These are phyloP conservation scores for Sclerotinia borealis DNA, from an alignment of 2,329 filamentous ascomycete genomes.

Conservation along the genomic window DNA sequence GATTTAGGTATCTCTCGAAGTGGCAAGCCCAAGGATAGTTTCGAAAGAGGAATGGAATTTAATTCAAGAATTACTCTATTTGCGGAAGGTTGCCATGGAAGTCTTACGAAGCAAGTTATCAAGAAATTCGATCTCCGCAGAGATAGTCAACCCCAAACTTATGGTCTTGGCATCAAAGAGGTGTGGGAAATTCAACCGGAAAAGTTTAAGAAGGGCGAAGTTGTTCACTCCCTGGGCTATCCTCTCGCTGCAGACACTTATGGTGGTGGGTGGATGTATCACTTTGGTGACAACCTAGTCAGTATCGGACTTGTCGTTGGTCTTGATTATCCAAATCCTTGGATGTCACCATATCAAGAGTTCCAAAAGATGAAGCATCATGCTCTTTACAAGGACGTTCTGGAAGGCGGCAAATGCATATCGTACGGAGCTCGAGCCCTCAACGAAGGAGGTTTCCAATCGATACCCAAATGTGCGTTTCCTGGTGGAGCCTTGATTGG, in stretches of 20 bases:
- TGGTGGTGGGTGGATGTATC: slow-evolving; percentile 98
- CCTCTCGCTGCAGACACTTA: slow-evolving; percentile 85
- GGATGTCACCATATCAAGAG: slow-evolving; percentile 90
- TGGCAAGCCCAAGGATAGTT: slow-evolving; percentile 81
- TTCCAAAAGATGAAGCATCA: slow-evolving; percentile 99
- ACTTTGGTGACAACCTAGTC: slow-evolving; percentile 96
- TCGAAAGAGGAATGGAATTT: slow-evolving; percentile 98
- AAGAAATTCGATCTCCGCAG: slow-evolving; percentile 88
- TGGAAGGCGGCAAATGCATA: slow-evolving; percentile 97
- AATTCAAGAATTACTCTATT: slow-evolving; percentile 88
- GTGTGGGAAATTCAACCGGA: slow-evolving; percentile 94
- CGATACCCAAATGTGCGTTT: slow-evolving; percentile 94
- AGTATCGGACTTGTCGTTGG: slow-evolving; percentile 87
- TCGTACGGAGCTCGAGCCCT: slow-evolving; percentile 90
- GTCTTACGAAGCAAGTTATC: slow-evolving; percentile 87
- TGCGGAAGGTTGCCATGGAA: slow-evolving; percentile 92
- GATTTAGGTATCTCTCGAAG: slow-evolving; percentile 79
- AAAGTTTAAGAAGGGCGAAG: slow-evolving; percentile 81
- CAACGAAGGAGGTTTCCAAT: slow-evolving; percentile 94
- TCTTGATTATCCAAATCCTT: slow-evolving; percentile 93
- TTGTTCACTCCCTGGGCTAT: slow-evolving; percentile 89
- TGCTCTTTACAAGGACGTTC: slow-evolving; percentile 75
- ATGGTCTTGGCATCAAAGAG: slow-evolving; percentile 90
- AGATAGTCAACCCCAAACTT: slow-evolving; percentile 91
- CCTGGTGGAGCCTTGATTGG: slow-evolving; percentile 93